Evolutionary conservation across 495 filamentous ascomycete genomes (phyloP).

Genomic region (Xeromyces bisporus): DNA sequence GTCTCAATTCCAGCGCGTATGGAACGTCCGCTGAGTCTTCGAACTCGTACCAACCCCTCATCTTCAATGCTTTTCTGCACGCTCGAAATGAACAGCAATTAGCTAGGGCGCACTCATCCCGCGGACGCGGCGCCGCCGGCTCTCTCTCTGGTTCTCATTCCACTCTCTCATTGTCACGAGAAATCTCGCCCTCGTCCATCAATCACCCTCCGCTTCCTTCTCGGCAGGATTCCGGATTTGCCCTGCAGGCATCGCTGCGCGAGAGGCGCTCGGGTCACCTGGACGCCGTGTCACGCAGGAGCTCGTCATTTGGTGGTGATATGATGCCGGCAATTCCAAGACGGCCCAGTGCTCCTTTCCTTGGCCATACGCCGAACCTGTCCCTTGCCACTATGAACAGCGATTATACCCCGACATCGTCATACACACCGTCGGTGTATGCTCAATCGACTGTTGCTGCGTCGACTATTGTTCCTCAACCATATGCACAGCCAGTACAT

Average conservation of each 20-base stretch:
- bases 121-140: slow-evolving; percentile 54
- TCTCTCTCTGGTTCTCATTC: slow-evolving; percentile 61
- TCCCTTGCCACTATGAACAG: slow-evolving; percentile 73
- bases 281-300: slow-evolving; percentile 65
- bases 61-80: slow-evolving; percentile 86
- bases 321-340: slow-evolving; percentile 43
- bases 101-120: slow-evolving; percentile 29
- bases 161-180: slow-evolving; percentile 56
- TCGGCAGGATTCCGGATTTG: slow-evolving; percentile 74
- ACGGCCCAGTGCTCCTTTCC: slow-evolving; percentile 71
- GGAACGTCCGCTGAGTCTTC: slow-evolving; percentile 42
- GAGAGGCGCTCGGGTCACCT: slow-evolving; percentile 95
- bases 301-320: slow-evolving; percentile 79
- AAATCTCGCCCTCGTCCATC: slow-evolving; percentile 61
- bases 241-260: slow-evolving; percentile 63
- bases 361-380: slow-evolving; percentile 60
- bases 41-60: slow-evolving; percentile 28
- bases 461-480: slow-evolving; percentile 91
- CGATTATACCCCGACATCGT: slow-evolving; percentile 55
- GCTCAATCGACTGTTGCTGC: slow-evolving; percentile 93
- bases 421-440: slow-evolving; percentile 90
- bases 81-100: slow-evolving; percentile 44
- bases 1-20: slow-evolving; percentile 76
- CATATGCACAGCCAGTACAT: slow-evolving; percentile 65
- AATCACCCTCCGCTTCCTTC: slow-evolving; percentile 66